Conservation (phyloP, 352 stramenopile genomes). For the Pythium sukuiense region DNA sequence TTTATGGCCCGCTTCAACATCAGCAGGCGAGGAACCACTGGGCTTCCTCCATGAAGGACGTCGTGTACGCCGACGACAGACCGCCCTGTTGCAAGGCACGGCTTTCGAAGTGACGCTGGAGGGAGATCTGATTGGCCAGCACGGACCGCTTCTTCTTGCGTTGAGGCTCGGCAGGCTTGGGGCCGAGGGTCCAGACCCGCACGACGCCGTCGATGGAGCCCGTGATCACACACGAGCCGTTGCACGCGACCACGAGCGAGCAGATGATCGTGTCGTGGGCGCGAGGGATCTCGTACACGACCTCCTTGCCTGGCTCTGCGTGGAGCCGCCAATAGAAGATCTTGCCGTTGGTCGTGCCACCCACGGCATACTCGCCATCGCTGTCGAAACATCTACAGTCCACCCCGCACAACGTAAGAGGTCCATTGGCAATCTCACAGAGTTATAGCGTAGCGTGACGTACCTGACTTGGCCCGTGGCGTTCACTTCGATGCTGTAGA, state of each 20-base stretch:
- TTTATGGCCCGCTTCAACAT: slow-evolving; percentile 6
- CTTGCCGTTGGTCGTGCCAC: slow-evolving; percentile 57
- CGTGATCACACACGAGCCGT: slow-evolving; percentile 59
- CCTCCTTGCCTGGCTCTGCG: slow-evolving; percentile 35
- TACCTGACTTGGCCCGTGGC: slow-evolving; percentile 55
- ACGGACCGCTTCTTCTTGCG: slow-evolving; percentile 13
- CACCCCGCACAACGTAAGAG: too few species aligned
- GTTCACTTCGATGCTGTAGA: slow-evolving; percentile 52
- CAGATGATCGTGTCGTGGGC: slow-evolving; percentile 67
- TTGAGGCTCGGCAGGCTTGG: slow-evolving; percentile 2
- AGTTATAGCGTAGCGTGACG: neutral
- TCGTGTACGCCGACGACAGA: slow-evolving; percentile 12
- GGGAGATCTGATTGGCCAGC: slow-evolving; percentile 8
- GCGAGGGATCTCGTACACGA: slow-evolving; percentile 62
- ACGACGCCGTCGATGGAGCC: slow-evolving; percentile 61
- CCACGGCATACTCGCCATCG: slow-evolving; percentile 69
- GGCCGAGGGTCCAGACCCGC: slow-evolving; percentile 53
- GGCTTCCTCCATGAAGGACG: slow-evolving; percentile 20
- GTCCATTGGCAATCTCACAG: too few species aligned
- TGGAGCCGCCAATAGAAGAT: slow-evolving; percentile 75
- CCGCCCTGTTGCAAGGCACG: neutral
- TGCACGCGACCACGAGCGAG: slow-evolving; percentile 51
- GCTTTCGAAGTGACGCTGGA: slow-evolving; percentile 12
- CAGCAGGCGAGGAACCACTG: slow-evolving; percentile 18
- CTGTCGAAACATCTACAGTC: slow-evolving; percentile 59